Base-by-base conservation (phyloP, 352 stramenopile species). In the Phytophthora podocarpi region DNA sequence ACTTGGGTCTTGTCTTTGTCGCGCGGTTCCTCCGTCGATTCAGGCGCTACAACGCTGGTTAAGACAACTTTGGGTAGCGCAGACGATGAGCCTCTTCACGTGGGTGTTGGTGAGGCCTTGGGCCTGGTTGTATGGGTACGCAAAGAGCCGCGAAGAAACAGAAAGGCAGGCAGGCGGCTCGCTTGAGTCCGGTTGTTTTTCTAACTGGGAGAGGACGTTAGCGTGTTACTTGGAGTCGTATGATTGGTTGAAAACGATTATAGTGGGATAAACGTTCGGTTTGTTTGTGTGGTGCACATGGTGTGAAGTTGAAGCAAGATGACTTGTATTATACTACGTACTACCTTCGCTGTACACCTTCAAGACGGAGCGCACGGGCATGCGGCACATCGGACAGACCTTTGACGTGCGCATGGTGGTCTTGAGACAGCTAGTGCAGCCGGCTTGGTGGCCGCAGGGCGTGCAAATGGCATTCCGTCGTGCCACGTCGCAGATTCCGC, bases 371-470 rank as follows among this genome's bases (percentile, higher is more conserved):
- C 71, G 57, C 16, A 85, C 62, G 16, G 62, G 40, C 16, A 45
- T 50, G 7, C 67, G 70, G 50, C 81, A 91, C 36, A 84, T 77
- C 5, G 79, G 82, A 31, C 82, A 91, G 21, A 6, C 21, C 37
- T 69, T 63, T 23, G 20, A 57, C 23, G 43, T 76, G 40, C 35
- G 59, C 55, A 52, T 76, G 21, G 72, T 53, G n/a, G 61, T 30
- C 32, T 55, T 45, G 37, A 91, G 67, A 42, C 82, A 91, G 7
- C 49, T 20, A 24, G 73, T 64, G 59, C 82, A 91, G 13, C 75
- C 79, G 9, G 73, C 79, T 40, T 82, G 63, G 64, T 91, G 82
- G 40, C 82, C 82, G 50, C 82, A 91, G 0, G 82, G 82, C 18
- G 85, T 72, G 54, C 82, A 91, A 59, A 89, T 71, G 16, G 77